These are phyloP conservation scores for Neopestalotiopsis rosae DNA, from an alignment of 2,329 filamentous ascomycete species.

Conservation along the genomic window DNA sequence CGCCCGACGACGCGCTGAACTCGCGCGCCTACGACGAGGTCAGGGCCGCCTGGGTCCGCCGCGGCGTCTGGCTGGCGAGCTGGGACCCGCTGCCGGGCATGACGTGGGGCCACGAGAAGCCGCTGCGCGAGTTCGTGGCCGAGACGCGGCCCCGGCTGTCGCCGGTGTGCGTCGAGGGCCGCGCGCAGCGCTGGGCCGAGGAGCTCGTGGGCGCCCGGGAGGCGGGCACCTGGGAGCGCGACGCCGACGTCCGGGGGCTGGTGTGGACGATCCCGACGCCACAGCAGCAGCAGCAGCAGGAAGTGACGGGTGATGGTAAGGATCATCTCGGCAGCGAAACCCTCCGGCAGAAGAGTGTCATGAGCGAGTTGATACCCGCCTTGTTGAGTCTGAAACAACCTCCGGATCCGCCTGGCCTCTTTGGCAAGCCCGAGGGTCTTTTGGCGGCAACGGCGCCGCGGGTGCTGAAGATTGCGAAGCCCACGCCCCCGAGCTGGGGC, in stretches of 20 bases:
- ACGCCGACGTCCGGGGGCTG: background rate
- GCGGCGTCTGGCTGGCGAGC: background rate
- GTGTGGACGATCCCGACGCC: background rate
- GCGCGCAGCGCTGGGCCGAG: constrained; percentile 5
- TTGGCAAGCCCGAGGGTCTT: background rate
- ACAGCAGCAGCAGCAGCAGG: too few species aligned
- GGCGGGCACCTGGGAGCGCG: constrained; percentile 9
- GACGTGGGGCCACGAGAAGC: constrained; percentile 9
- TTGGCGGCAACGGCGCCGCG: background rate
- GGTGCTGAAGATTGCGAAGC: background rate
- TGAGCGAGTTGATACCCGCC: background rate
- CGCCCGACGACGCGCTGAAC: background rate
- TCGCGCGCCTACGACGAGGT: background rate
- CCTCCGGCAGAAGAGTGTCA: background rate
- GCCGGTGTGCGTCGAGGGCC: background rate
- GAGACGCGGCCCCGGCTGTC: background rate
- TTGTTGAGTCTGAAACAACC: background rate
- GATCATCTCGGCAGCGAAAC: too few species aligned
- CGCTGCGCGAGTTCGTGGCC: constrained; percentile 5
- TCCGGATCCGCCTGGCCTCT: background rate
- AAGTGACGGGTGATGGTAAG: background rate
- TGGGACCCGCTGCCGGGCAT: constrained; percentile 7
- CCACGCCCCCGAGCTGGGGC: background rate
- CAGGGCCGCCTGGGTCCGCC: background rate
- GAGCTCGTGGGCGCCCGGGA: constrained; percentile 1